phyloP scores from a whole-genome alignment of 2,329 filamentous ascomycete genomes.

The Penicillium sp. region DNA sequence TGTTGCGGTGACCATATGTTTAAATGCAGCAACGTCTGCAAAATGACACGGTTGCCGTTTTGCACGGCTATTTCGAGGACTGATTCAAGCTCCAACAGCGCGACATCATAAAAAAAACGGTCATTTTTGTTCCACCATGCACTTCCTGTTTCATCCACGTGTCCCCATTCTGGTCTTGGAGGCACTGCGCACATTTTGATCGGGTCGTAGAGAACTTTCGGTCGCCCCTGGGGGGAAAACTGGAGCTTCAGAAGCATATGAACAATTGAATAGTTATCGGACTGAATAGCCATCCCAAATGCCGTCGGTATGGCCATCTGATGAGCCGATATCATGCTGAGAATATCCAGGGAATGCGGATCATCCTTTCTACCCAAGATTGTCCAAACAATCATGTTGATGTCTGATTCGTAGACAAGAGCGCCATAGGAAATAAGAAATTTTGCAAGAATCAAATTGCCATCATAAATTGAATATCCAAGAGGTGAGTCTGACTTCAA shows the following conservation, averaged over 20 bases:
- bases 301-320: not conserved
- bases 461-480: not conserved
- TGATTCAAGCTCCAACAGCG: not conserved
- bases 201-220: not conserved
- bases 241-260: not conserved
- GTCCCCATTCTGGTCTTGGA: not conserved
- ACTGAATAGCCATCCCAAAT: not conserved
- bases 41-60: not conserved
- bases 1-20: not conserved
- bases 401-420: not conserved
- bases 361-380: not conserved
- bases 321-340: not conserved
- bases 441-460: not conserved
- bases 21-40: not conserved
- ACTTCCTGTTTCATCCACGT: not conserved
- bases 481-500: too few species aligned
- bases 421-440: not conserved
- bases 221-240: not conserved
- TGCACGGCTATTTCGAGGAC: not conserved
- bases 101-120: not conserved
- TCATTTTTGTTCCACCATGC: not conserved
- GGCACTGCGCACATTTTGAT: not conserved
- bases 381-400: not conserved
- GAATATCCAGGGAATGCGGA: not conserved
- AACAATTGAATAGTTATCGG: not conserved